phyloP scores from a whole-genome alignment of 225 moss, liverwort and hornwort genomes.

The Neckera pumila region DNA sequence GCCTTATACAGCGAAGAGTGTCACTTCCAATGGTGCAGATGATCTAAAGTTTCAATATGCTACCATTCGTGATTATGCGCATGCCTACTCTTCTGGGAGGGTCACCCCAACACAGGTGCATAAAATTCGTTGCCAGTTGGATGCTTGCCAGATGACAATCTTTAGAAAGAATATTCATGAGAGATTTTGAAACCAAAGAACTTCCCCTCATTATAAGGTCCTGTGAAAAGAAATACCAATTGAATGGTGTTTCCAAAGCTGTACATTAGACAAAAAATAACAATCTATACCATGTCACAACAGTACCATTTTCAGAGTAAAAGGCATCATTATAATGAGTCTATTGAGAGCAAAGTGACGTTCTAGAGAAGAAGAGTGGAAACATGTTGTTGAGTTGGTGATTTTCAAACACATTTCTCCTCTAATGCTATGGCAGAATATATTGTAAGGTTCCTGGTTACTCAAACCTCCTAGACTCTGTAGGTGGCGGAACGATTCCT shows the following conservation, averaged over 20 bases:
- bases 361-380: neutral
- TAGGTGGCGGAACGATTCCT: conserved; percentile 76
- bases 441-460: neutral
- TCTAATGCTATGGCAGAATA: neutral
- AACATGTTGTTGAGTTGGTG: neutral
- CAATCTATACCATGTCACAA: too few relatives aligned
- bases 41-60: conserved; percentile 33
- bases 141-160: neutral
- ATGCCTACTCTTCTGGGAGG: conserved; percentile 47
- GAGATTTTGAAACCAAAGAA: neutral
- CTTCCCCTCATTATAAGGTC: neutral
- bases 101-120: conserved; percentile 58
- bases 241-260: neutral
- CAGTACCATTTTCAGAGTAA: neutral
- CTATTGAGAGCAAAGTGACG: neutral
- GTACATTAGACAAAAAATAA: neutral
- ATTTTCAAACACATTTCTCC: neutral
- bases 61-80: conserved; percentile 65
- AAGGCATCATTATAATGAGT: neutral
- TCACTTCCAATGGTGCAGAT: neutral
- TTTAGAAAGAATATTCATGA: neutral
- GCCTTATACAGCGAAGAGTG: neutral
- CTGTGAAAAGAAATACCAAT: neutral
- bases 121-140: neutral
- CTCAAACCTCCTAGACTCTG: neutral